Evolutionary conservation across 495 filamentous ascomycete genomes (phyloP).

Genomic region (Hypomontagnella monticulosa): DNA sequence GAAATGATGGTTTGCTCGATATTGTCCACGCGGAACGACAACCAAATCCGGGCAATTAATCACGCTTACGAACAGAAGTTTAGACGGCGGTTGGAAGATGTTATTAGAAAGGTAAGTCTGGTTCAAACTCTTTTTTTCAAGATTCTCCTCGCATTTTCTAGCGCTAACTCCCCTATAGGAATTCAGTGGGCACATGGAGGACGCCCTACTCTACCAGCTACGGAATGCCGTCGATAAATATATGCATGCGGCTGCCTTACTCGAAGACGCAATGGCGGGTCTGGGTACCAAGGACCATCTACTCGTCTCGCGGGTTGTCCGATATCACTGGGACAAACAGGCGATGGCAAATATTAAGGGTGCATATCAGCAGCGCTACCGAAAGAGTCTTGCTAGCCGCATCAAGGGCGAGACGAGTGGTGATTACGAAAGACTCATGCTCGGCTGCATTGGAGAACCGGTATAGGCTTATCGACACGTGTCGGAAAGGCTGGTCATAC

Average conservation of each 20-base stretch:
- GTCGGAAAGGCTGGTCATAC: background rate
- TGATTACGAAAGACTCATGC: slow-evolving; percentile 77
- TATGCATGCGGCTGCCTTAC: slow-evolving; percentile 77
- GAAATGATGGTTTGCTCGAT: slow-evolving; percentile 79
- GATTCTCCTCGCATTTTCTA: background rate
- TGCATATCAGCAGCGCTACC: slow-evolving; percentile 74
- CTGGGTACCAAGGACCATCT: slow-evolving; percentile 85
- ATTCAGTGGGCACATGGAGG: slow-evolving; percentile 92
- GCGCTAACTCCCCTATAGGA: slow-evolving; percentile 55
- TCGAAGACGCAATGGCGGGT: slow-evolving; percentile 89
- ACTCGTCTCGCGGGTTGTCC: slow-evolving; percentile 76
- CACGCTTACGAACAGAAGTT: slow-evolving; percentile 75
- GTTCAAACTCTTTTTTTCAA: background rate
- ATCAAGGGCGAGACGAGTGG: slow-evolving; percentile 87
- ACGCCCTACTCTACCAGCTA: slow-evolving; percentile 81
- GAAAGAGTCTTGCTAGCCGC: slow-evolving; percentile 66
- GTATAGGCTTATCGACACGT: slow-evolving; percentile 16
- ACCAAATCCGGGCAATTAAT: slow-evolving; percentile 82
- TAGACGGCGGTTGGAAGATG: slow-evolving; percentile 70
- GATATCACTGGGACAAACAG: slow-evolving; percentile 79
- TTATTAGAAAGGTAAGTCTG: slow-evolving; percentile 68
- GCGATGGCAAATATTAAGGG: slow-evolving; percentile 77
- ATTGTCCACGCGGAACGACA: slow-evolving; percentile 75
- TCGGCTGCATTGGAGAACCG: slow-evolving; percentile 62
- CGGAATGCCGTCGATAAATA: slow-evolving; percentile 80